A percentile compares a stretch with the other conserved stretches of the same genome.
phyloP scores from a whole-genome alignment of 1,284 basidiomycete genomes.

The Fomes fomentarius region DNA sequence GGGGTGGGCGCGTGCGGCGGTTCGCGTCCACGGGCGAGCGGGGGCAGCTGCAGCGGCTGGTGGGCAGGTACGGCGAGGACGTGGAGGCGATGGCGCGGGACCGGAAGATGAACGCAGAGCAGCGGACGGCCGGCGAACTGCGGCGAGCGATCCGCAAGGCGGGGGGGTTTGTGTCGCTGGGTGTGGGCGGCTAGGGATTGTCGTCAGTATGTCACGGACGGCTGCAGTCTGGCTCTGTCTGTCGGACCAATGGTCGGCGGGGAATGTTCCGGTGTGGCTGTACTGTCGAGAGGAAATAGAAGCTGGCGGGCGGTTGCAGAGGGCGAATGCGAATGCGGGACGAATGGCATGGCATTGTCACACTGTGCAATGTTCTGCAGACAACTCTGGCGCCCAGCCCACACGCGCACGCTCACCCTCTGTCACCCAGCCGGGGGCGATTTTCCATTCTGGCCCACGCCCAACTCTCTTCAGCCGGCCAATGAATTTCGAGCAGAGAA shows the following conservation, averaged over 20 bases:
- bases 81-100: slow-evolving; percentile 81
- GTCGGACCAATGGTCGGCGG: slow-evolving; percentile 14
- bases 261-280: slow-evolving; percentile 24
- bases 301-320: slow-evolving; percentile 15
- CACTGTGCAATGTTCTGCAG: slow-evolving; percentile 9
- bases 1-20: slow-evolving; percentile 49
- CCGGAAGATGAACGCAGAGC: slow-evolving; percentile 79
- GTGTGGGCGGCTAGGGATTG: neutral
- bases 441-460: no score
- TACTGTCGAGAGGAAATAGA: slow-evolving; percentile 26
- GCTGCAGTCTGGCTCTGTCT: neutral
- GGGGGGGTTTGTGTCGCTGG: slow-evolving; percentile 39
- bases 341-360: slow-evolving; percentile 12
- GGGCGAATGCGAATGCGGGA: neutral
- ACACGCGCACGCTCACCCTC: slow-evolving; percentile 6
- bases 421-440: no score
- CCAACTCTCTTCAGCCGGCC: neutral
- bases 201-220: no score
- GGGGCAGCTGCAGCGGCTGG: slow-evolving; percentile 69
- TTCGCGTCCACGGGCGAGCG: slow-evolving; percentile 75
- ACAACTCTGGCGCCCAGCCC: neutral
- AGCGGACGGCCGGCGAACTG: slow-evolving; percentile 88
- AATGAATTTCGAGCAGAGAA: no score
- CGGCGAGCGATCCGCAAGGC: slow-evolving; percentile 60
- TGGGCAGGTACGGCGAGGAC: slow-evolving; percentile 76